phyloP scores from a whole-genome alignment of 2,329 filamentous ascomycete species.

The Penicillium sclerotigenum region DNA sequence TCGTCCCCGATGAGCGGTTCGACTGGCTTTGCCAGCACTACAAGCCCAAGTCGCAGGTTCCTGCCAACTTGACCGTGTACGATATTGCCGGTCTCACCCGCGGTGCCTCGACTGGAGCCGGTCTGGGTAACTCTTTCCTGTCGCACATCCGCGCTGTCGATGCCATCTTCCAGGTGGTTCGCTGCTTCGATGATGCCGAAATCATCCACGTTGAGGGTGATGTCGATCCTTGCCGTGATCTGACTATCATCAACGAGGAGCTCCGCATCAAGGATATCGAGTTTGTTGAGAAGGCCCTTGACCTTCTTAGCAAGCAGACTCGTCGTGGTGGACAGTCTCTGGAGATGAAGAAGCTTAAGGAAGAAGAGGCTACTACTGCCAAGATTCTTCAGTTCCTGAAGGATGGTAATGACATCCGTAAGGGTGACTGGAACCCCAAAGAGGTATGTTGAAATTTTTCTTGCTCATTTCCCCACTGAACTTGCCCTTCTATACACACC shows the following conservation, averaged over 20 bases:
- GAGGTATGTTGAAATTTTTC: conserved; percentile 63
- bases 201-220: conserved; percentile 99
- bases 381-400: conserved; percentile 81
- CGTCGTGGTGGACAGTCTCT: conserved; percentile 88
- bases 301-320: conserved; percentile 90
- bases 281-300: conserved; percentile 93
- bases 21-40: conserved; percentile 96
- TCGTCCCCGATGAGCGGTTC: conserved; percentile 93
- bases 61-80: conserved; percentile 95
- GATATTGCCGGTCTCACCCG: conserved; percentile 96
- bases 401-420: conserved; percentile 88
- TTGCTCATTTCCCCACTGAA: conserved; percentile 8
- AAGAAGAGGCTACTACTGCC: conserved; percentile 90
- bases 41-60: conserved; percentile 95
- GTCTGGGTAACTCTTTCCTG: conserved; percentile 95
- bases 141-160: conserved; percentile 98
- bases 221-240: conserved; percentile 88
- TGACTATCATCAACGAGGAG: conserved; percentile 96
- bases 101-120: conserved; percentile 93
- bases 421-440: conserved; percentile 84
- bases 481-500: background rate
- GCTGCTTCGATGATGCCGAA: conserved; percentile 97
- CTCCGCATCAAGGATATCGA: conserved; percentile 97
- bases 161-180: conserved; percentile 95
- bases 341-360: conserved; percentile 95